Evolutionary conservation across 768 basidiomycete genomes (phyloP).

Genomic region (Termitomyces sp.): DNA sequence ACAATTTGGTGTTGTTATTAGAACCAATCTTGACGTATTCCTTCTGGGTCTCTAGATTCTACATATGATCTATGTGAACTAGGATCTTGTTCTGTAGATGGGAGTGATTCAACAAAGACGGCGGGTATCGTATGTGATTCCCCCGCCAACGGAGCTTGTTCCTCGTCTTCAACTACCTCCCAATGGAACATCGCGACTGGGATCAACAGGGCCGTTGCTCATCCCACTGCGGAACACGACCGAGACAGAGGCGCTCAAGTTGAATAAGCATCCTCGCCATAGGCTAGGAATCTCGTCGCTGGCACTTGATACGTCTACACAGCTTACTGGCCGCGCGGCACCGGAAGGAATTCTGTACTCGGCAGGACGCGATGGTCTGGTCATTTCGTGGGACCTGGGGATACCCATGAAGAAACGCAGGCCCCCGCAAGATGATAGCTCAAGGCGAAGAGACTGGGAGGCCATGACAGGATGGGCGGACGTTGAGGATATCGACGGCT

Average conservation of each 20-base stretch:
- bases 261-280: constrained; percentile 65
- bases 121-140: constrained; percentile 87
- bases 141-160: constrained; percentile 58
- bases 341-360: constrained; percentile 91
- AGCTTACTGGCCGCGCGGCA: constrained; percentile 53
- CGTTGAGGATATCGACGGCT: constrained; percentile 63
- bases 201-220: constrained; percentile 67
- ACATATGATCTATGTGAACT: constrained; percentile 1
- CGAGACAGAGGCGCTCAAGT: constrained; percentile 20
- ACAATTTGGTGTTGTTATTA: constrained; percentile 1
- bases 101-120: constrained; percentile 47
- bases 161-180: constrained; percentile 72
- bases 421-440: constrained; percentile 21
- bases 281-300: constrained; percentile 83
- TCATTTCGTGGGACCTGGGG: constrained; percentile 85
- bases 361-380: constrained; percentile 83
- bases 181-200: constrained; percentile 56
- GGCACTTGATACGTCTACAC: constrained; percentile 83
- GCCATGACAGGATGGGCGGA: constrained; percentile 82
- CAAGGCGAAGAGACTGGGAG: constrained; percentile 51
- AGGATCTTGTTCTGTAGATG: constrained; percentile 1
- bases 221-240: constrained; percentile 29
- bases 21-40: not conserved
- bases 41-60: not conserved
- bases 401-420: constrained; percentile 55